A percentile compares a stretch with the other conserved stretches of the same genome.
Evolutionary conservation across 208 protist genomes (phyloP).

Genomic region (Leishmania aethiopica): DNA sequence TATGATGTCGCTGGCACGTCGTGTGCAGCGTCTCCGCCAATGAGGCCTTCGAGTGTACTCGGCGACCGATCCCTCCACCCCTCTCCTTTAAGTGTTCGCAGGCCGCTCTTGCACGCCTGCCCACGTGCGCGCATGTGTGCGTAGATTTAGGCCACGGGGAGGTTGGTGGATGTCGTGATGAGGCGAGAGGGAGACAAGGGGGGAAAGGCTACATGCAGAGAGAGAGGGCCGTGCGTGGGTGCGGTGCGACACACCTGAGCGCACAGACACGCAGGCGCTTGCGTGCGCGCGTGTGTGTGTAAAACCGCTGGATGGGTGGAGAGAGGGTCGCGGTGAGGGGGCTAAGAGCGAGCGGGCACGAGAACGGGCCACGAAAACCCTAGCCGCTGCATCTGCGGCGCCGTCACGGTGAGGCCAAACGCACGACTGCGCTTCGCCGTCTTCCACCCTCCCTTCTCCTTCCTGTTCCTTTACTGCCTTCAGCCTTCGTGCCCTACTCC

Average conservation of each 20-base stretch:
- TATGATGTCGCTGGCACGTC: slow-evolving; percentile 8
- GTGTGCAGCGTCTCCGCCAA: neutral
- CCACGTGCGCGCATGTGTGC: too few species aligned
- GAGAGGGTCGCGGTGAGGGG: neutral
- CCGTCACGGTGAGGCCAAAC: neutral
- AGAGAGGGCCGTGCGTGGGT: neutral
- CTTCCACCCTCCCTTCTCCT: neutral
- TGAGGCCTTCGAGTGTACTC: too few species aligned
- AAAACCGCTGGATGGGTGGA: neutral
- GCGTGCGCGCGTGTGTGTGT: too few species aligned
- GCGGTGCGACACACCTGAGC: too few species aligned
- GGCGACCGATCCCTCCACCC: too few species aligned
- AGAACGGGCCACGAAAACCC: neutral
- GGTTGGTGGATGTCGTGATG: neutral
- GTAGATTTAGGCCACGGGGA: neutral
- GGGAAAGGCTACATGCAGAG: neutral
- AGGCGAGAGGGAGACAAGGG: neutral
- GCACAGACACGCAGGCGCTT: too few species aligned
- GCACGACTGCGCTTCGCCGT: neutral
- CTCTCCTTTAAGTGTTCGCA: neutral
- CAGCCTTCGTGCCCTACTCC: neutral
- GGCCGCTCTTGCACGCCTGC: neutral
- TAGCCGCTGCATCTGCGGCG: neutral
- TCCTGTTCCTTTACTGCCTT: neutral
- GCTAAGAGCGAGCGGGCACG: neutral